These are phyloP conservation scores for Hypoxylon intermedium DNA, from an alignment of 495 filamentous ascomycete species.

Conservation along the genomic window DNA sequence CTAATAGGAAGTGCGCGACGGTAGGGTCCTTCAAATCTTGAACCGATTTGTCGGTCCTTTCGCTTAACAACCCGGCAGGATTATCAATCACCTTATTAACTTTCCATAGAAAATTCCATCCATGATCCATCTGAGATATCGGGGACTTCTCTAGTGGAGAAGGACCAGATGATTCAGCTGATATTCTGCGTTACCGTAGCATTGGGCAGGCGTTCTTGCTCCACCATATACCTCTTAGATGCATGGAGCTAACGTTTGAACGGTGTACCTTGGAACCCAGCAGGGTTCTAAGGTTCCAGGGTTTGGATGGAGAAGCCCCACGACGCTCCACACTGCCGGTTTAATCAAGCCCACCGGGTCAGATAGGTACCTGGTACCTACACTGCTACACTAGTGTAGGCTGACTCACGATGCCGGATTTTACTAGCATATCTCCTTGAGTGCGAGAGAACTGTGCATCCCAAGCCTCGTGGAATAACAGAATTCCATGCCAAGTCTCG, in stretches of 20 bases:
- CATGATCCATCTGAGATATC: neutral
- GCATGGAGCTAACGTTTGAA: neutral
- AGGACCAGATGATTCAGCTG: neutral
- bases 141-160: constrained; percentile 7
- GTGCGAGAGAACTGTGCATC: too few species aligned
- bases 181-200: constrained; percentile 17
- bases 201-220: constrained; percentile 9
- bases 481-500: constrained; percentile 3
- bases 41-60: neutral
- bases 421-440: too few species aligned
- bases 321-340: too few species aligned
- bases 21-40: neutral
- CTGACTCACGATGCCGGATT: constrained; percentile 15
- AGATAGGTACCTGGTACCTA: too few species aligned
- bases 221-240: constrained; percentile 9
- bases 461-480: constrained; percentile 22
- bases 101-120: neutral
- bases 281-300: neutral
- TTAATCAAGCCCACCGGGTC: too few species aligned
- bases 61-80: constrained; percentile 3
- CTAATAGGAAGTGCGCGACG: neutral
- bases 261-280: neutral
- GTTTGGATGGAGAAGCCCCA: neutral
- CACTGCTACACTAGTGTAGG: too few species aligned
- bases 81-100: constrained; percentile 25